These are phyloP conservation scores for Penicillium crystallinum DNA, from an alignment of 495 filamentous ascomycete species.

Conservation along the genomic window DNA sequence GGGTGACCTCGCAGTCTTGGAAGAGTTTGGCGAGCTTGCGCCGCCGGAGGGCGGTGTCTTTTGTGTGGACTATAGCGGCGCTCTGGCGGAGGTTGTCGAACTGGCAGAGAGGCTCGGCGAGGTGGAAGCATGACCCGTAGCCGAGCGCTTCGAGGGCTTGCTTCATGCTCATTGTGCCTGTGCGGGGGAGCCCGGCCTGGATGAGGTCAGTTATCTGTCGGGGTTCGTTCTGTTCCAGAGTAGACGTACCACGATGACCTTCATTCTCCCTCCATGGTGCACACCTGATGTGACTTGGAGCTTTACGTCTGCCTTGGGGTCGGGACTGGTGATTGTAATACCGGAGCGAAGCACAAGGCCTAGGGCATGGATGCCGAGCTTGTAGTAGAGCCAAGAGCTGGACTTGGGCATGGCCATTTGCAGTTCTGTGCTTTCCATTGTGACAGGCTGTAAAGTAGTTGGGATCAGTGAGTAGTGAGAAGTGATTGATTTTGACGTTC, in stretches of 20 bases:
- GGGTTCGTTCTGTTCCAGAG: background rate
- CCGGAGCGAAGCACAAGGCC: background rate
- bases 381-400: background rate
- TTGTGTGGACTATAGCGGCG: slow-evolving; percentile 43
- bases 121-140: slow-evolving; percentile 26
- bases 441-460: background rate
- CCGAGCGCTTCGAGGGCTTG: slow-evolving; percentile 42
- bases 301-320: slow-evolving; percentile 2
- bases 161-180: slow-evolving; percentile 46
- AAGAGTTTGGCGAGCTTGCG: slow-evolving; percentile 48
- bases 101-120: slow-evolving; percentile 22
- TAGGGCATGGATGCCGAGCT: slow-evolving; percentile 1
- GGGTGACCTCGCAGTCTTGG: slow-evolving; percentile 51
- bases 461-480: background rate
- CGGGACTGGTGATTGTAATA: background rate
- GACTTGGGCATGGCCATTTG: slow-evolving; percentile 5
- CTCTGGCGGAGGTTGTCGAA: slow-evolving; percentile 57
- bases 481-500: background rate
- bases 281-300: slow-evolving; percentile 14
- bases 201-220: slow-evolving; percentile 19
- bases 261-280: background rate
- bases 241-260: slow-evolving; percentile 1
- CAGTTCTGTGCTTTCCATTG: slow-evolving; percentile 3
- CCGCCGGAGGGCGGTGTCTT: slow-evolving; percentile 30
- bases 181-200: slow-evolving; percentile 47